A percentile compares a stretch with the other conserved stretches of the same genome.
Conservation (phyloP, 2,329 filamentous ascomycete species). For the Drechslerella coelobrocha region DNA sequence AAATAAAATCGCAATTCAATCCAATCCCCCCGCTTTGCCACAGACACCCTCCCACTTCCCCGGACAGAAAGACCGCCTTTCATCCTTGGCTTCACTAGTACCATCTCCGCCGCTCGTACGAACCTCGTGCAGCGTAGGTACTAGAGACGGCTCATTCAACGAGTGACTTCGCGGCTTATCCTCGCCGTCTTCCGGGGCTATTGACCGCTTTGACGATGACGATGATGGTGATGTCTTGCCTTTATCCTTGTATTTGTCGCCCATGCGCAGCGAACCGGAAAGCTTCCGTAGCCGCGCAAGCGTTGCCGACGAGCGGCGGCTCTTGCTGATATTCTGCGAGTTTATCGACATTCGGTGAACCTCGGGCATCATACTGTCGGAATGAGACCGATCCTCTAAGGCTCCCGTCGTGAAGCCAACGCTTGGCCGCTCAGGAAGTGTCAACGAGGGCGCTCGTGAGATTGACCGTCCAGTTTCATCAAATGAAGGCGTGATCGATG, state of each 20-base stretch:
- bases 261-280: not conserved
- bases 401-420: slow-evolving; percentile 32
- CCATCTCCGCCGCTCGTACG: slow-evolving; percentile 25
- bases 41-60: not conserved
- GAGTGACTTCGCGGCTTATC: slow-evolving; percentile 27
- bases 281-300: slow-evolving; percentile 29
- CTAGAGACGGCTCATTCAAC: slow-evolving; percentile 27
- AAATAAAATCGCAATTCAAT: no score
- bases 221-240: slow-evolving; percentile 2
- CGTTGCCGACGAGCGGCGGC: slow-evolving; percentile 31
- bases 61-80: not conserved
- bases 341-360: slow-evolving; percentile 29
- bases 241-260: not conserved
- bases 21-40: not conserved
- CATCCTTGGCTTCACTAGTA: slow-evolving; percentile 13
- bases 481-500: slow-evolving; percentile 2
- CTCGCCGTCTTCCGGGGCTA: slow-evolving; percentile 8
- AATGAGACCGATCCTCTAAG: slow-evolving; percentile 35
- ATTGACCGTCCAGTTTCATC: slow-evolving; percentile 2
- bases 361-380: slow-evolving; percentile 40
- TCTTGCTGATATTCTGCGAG: slow-evolving; percentile 21
- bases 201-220: slow-evolving; percentile 40
- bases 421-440: slow-evolving; percentile 41
- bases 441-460: slow-evolving; percentile 45
- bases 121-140: slow-evolving; percentile 18